Evolutionary conservation across 768 basidiomycete species (phyloP).

Genomic region (Kondoa subrosea): DNA sequence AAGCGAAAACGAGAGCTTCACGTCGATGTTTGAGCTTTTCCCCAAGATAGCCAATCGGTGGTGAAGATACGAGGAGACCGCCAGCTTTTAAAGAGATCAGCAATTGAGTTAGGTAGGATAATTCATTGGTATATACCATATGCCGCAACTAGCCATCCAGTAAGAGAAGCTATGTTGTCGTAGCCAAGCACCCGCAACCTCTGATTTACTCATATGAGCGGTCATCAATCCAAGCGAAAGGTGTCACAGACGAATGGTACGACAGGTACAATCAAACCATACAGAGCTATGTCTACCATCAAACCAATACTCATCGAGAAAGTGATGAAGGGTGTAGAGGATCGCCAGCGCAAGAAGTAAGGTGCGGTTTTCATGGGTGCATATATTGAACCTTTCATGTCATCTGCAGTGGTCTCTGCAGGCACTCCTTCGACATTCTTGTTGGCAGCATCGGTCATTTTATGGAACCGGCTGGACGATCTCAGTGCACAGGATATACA

Average conservation of each 20-base stretch:
- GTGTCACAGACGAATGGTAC: constrained; percentile 26
- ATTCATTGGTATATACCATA: constrained; percentile 20
- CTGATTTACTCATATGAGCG: no score
- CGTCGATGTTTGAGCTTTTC: constrained; percentile 19
- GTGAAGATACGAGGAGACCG: constrained; percentile 22
- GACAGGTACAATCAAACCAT: constrained; percentile 22
- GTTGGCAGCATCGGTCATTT: no score
- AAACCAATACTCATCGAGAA: background rate
- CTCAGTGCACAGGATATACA: no score
- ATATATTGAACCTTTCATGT: no score
- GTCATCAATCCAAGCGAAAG: no score
- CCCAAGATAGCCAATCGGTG: constrained; percentile 18
- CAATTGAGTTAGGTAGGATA: constrained; percentile 24
- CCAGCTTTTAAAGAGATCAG: constrained; percentile 23
- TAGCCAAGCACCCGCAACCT: constrained; percentile 24
- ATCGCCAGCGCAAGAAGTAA: background rate
- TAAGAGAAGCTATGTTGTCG: constrained; percentile 19
- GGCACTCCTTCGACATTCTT: no score
- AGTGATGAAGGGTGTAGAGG: background rate
- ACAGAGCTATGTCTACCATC: constrained; percentile 9
- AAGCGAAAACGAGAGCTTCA: constrained; percentile 14
- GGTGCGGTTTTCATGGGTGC: no score
- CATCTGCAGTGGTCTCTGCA: no score
- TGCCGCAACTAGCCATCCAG: constrained; percentile 25
- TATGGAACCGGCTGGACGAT: no score